Conservation (phyloP, 441 rosid species). For the Breynia disticha region DNA sequence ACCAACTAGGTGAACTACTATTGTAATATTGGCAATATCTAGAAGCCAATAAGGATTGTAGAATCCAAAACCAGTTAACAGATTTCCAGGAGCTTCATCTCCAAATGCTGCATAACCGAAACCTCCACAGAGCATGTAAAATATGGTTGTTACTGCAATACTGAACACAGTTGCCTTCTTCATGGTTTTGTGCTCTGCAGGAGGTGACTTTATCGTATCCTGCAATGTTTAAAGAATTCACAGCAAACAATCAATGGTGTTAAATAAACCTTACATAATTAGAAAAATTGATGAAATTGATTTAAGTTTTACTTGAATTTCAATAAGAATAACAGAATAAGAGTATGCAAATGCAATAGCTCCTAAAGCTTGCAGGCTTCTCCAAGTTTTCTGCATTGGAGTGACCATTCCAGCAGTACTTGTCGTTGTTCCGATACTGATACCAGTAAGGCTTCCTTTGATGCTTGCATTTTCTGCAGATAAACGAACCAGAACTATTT, state of each 20-base stretch:
- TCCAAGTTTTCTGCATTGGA: conserved; percentile 62
- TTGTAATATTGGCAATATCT: conserved; percentile 63
- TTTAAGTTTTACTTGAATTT: conserved; percentile 47
- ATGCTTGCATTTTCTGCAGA: conserved; percentile 35
- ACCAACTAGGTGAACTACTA: conserved; percentile 61
- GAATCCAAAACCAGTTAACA: conserved; percentile 66
- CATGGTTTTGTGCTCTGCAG: conserved; percentile 62
- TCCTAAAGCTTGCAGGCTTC: conserved; percentile 75
- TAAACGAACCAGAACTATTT: not conserved
- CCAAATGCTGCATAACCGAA: conserved; percentile 80
- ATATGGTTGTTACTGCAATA: conserved; percentile 42
- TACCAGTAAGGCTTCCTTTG: conserved; percentile 67
- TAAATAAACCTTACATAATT: not conserved
- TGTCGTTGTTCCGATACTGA: conserved; percentile 40
- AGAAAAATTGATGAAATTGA: not conserved
- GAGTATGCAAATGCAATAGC: conserved; percentile 76
- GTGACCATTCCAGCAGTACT: conserved; percentile 32
- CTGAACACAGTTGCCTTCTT: conserved; percentile 52
- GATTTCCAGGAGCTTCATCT: conserved; percentile 60
- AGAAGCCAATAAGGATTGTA: conserved; percentile 71
- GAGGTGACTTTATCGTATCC: conserved; percentile 68
- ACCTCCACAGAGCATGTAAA: conserved; percentile 73
- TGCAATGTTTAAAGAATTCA: conserved; percentile 10
- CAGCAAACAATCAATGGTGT: too few relatives aligned
- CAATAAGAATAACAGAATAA: conserved; percentile 59